Evolutionary conservation across 306 rosid genomes (phyloP).

Genomic region (Cyclanthera cordifolia): DNA sequence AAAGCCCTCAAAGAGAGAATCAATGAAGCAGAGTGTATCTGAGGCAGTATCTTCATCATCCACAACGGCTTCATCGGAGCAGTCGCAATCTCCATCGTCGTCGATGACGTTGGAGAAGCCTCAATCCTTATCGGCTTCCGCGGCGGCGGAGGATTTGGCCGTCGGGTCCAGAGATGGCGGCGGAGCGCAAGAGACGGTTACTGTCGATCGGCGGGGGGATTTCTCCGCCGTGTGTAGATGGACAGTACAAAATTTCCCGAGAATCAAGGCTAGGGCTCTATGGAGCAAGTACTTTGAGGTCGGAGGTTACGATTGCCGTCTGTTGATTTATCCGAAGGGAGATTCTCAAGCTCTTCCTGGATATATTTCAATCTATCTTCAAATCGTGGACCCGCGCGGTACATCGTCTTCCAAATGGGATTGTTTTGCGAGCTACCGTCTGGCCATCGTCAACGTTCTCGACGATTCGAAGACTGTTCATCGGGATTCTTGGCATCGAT

Average conservation of each 20-base stretch:
- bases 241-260: slow-evolving; percentile 86
- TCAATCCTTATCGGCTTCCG: slow-evolving; percentile 37
- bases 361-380: slow-evolving; percentile 85
- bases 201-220: slow-evolving; percentile 70
- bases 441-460: slow-evolving; percentile 61
- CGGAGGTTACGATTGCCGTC: slow-evolving; percentile 95
- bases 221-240: slow-evolving; percentile 83
- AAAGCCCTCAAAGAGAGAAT: slow-evolving; percentile 13
- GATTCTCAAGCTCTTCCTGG: slow-evolving; percentile 93
- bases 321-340: slow-evolving; percentile 86
- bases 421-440: slow-evolving; percentile 91
- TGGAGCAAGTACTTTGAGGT: slow-evolving; percentile 99
- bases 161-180: slow-evolving; percentile 62
- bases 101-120: slow-evolving; percentile 33
- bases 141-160: slow-evolving; percentile 60
- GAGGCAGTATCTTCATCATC: slow-evolving; percentile 81
- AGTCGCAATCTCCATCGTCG: slow-evolving; percentile 46
- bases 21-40: slow-evolving; percentile 70
- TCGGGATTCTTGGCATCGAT: slow-evolving; percentile 96
- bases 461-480: slow-evolving; percentile 88
- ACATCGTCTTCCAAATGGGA: slow-evolving; percentile 93
- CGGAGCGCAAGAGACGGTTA: slow-evolving; percentile 73
- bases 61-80: slow-evolving; percentile 37
- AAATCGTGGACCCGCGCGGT: slow-evolving; percentile 99
- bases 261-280: slow-evolving; percentile 89